Conservation (phyloP, 1,284 basidiomycete species). For the Testicularia cyperi region DNA sequence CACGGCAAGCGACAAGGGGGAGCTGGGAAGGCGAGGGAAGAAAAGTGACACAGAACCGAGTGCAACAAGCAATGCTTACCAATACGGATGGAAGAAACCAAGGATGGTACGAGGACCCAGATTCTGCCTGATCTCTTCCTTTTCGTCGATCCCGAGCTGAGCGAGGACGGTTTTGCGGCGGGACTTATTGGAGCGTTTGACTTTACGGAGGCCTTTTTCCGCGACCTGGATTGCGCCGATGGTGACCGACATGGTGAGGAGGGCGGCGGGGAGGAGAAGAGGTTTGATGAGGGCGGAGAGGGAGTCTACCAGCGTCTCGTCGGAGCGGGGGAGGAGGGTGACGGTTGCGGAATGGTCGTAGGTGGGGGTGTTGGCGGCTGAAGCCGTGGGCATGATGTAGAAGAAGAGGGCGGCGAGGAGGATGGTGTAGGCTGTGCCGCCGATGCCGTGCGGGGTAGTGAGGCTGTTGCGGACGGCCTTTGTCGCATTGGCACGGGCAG, state of each 20-base stretch:
- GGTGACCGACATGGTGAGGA: slow-evolving; percentile 11
- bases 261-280: slow-evolving; percentile 9
- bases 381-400: slow-evolving; percentile 11
- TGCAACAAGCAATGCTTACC: too few relatives aligned
- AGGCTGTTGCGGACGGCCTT: background rate
- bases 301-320: slow-evolving; percentile 1
- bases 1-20: too few relatives aligned
- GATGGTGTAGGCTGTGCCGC: slow-evolving; percentile 15
- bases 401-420: slow-evolving; percentile 8
- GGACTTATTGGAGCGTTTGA: slow-evolving; percentile 10
- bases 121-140: background rate
- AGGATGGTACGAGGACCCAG: slow-evolving; percentile 23
- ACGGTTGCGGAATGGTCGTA: slow-evolving; percentile 4
- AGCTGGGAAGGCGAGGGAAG: too few relatives aligned
- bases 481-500: background rate
- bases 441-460: slow-evolving; percentile 5
- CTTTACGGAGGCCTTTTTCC: slow-evolving; percentile 15
- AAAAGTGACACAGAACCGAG: too few relatives aligned
- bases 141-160: slow-evolving; percentile 16
- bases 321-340: background rate
- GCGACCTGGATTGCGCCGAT: slow-evolving; percentile 22
- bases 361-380: background rate
- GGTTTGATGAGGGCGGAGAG: slow-evolving; percentile 9
- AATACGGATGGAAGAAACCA: slow-evolving; percentile 94
- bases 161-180: slow-evolving; percentile 21